phyloP scores from a whole-genome alignment of 495 filamentous ascomycete genomes.

The Aspergillus egyptiacus region DNA sequence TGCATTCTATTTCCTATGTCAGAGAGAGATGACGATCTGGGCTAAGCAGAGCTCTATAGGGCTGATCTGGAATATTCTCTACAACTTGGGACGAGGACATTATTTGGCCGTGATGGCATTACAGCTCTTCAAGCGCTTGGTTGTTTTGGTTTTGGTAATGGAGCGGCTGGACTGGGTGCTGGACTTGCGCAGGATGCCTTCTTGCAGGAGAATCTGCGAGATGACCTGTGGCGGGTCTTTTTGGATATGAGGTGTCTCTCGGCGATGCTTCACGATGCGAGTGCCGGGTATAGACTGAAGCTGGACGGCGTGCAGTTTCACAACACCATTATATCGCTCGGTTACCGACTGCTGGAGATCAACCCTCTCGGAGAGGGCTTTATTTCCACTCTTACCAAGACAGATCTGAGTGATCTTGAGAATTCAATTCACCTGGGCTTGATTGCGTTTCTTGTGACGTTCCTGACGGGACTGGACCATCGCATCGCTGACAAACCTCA shows the following conservation, averaged over 20 bases:
- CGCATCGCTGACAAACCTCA: background rate
- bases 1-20: background rate
- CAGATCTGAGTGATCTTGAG: background rate
- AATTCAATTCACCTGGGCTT: background rate
- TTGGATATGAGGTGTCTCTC: background rate
- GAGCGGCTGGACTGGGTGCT: no score
- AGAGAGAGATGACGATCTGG: background rate
- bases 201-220: background rate
- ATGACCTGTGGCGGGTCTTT: background rate
- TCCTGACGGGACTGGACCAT: background rate
- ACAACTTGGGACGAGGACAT: conserved; percentile 1
- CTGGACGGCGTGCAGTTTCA: background rate
- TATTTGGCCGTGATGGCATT: background rate
- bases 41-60: background rate
- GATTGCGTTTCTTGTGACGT: background rate
- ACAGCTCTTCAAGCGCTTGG: background rate
- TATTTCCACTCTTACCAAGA: background rate
- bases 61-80: conserved; percentile 1
- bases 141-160: background rate
- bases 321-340: background rate
- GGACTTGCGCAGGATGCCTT: background rate
- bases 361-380: background rate
- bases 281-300: background rate
- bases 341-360: background rate
- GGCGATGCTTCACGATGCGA: background rate